Base-by-base conservation (phyloP, 2,329 filamentous ascomycete genomes). In the Fusarium floridanum region DNA sequence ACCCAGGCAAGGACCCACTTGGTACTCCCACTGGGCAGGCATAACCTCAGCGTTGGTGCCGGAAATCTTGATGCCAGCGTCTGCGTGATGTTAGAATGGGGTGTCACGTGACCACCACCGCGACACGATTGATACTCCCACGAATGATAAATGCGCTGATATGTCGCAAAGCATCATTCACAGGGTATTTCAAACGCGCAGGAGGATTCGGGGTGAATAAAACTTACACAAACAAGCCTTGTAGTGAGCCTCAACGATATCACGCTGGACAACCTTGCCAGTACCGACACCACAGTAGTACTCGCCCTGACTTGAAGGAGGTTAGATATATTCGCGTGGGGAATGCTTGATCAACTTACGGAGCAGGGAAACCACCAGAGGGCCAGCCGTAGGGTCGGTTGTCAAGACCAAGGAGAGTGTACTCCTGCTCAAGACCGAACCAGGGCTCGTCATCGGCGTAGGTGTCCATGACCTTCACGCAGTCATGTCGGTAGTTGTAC, bases 1-100 rank as follows among this genome's bases (percentile, higher is more conserved):
- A 75, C 95, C 96, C 64, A 88, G 85, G 86, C 94, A 97, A 75
- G 96, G 96, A 67, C 96, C 96, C 80, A 98, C 94, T 84, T 98
- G 96, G 91, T 94, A 98, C 85, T 98, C 96, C 96, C 96, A 98
- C 86, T 98, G 96, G 71, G 94, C 95, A 75, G 95, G 94, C 94
- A 98, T 97, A 82, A 99, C 97, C 90, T 99, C 97, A 77, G 97
- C 97, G 86, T 99, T 99, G 88, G 97, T 98, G 82, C 97, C 97
- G 29, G 95, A 98, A 85, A 99, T 98, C 84, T 95, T 92, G 86
- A 99, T 90, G 70, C 93, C 93, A 71, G 96, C 91, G 84, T 95
- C 82, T 82, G 6, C 6, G 12, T 32, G 4, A 11, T 63, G 59
- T 75, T 73, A 75, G 74, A n/a, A 6, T 22, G 24, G 32, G 5